Base-by-base conservation (phyloP, 129 eudicot genomes). In the Saussurea involucrata region DNA sequence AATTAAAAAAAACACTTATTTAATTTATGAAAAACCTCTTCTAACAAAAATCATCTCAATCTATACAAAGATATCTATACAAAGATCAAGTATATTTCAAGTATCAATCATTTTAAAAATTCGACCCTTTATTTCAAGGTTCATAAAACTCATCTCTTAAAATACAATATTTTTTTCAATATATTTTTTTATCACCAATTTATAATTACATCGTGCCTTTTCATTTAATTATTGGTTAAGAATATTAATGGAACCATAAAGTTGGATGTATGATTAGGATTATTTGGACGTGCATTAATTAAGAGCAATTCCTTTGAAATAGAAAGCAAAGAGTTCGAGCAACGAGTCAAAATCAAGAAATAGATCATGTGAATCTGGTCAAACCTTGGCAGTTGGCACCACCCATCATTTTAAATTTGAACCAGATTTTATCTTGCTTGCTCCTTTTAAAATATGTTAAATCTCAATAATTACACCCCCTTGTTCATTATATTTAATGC, bases 311-410 rank as follows among this genome's bases (percentile, higher is more conserved):
- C 61, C 61, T 17, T 17, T 17, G 1, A 36, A 5, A 42, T n/a
- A n/a, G n/a, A 63, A 4, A 2, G 27, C 0, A 1, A n/a, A 1
- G n/a, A 13, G 49, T 27, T 76, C 6, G 8, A 24, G 27, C 20
- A 73, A 63, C 18, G 72, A 73, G 84, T 73, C 79, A 66, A 80
- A 73, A 74, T 80, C 68, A 80, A 80, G 83, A 73, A 73, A 80
- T 64, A 57, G 2, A 24, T 73, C 84, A 73, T 67, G 75, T 80
- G 79, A 80, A 80, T 73, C 75, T 67, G 75, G 79, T 80, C 84
- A 80, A 80, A 80, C 67, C 65, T 76, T 24, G 84, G 75, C 79
- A 66, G 79, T 73, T 80, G 79, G 79, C 84, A 73, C 70, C 70
- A 73, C 20, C 64, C 78, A 64, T 7, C 18, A 80, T 55, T 80